Evolutionary conservation across 208 protist genomes (phyloP).

Genomic region (Strigomonas galati): DNA sequence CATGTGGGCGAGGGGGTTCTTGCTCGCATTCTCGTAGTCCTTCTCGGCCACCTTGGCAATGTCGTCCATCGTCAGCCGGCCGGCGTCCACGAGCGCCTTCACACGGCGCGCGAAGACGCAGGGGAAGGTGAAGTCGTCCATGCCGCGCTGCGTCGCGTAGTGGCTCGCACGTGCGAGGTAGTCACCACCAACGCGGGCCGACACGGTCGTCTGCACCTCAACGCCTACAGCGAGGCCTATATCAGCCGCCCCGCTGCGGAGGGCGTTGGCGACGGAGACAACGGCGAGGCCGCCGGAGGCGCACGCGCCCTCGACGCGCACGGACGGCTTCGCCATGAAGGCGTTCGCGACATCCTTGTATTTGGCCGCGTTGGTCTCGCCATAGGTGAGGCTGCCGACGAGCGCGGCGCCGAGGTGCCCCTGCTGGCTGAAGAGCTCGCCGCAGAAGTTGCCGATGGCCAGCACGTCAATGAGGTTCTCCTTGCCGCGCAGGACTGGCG

Average conservation of each 20-base stretch:
- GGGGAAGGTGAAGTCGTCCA: slow-evolving; percentile 94
- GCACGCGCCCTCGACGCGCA: slow-evolving; percentile 89
- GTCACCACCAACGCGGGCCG: slow-evolving; percentile 76
- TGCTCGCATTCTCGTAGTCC: slow-evolving; percentile 85
- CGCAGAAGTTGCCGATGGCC: slow-evolving; percentile 82
- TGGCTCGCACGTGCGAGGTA: slow-evolving; percentile 88
- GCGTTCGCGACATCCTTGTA: slow-evolving; percentile 28
- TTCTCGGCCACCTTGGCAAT: slow-evolving; percentile 84
- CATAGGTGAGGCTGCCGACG: slow-evolving; percentile 44
- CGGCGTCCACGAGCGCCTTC: slow-evolving; percentile 66
- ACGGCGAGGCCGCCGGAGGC: slow-evolving; percentile 86
- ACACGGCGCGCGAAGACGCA: slow-evolving; percentile 87
- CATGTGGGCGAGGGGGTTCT: slow-evolving; percentile 91
- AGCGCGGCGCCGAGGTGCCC: slow-evolving; percentile 83
- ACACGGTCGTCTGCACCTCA: slow-evolving; percentile 87
- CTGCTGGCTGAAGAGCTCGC: slow-evolving; percentile 87
- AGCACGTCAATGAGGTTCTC: slow-evolving; percentile 72
- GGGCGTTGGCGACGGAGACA: slow-evolving; percentile 42
- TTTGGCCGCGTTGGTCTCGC: no score
- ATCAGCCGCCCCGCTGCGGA: slow-evolving; percentile 62
- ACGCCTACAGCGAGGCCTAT: slow-evolving; percentile 77
- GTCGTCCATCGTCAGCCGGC: slow-evolving; percentile 86
- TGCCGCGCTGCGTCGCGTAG: slow-evolving; percentile 76
- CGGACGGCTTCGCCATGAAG: slow-evolving; percentile 65
- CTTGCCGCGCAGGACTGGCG: slow-evolving; percentile 35